Base-by-base conservation (phyloP, 768 basidiomycete species). In the Trametes gibbosa region DNA sequence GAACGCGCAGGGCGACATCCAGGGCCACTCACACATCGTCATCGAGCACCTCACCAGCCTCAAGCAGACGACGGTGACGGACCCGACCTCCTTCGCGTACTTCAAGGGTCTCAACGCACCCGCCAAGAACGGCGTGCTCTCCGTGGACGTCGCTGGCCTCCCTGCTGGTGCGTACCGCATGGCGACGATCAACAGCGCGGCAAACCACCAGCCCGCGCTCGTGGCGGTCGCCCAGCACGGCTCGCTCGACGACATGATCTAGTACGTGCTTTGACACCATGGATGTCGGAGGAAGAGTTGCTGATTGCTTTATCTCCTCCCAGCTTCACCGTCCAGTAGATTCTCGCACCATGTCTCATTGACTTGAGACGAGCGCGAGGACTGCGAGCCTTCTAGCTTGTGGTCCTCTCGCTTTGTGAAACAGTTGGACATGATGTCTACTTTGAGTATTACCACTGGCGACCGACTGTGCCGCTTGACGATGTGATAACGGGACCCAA, bases 21-120 rank as follows among this genome's bases (percentile, higher is more conserved):
- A 72, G 37, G 86, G 85, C 49, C 82, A 84, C 74, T 76, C 77
- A 6, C 84, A 86, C 73, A 73, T 86, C 65, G 81, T 81, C 41
- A 68, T 86, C 60, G 77, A 86, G 68, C 34, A 59, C 54, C 68
- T 86, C 63, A 46, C 62, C 43, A 72, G 78, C 5, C 62, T 85
- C 34, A 69, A 68, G 14, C 74, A 77, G 58, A 78, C 78, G 21
- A 66, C 67, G 1, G 69, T 77, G 21, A 74, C 77, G 35, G 74
- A 86, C 68, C 80, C 84, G 9, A 73, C 68, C 50, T 70, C 70
- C 37, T 87, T 87, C 63, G 76, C 74, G 23, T 87, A 85, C 75
- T 87, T 89, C 82, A 83, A 84, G 79, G 86, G 74, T 61, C 72
- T 76, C 60, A 81, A 76, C 69, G 64, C 54, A 4, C 75, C 76